Base-by-base conservation (phyloP, 805 yeast genomes). In the Ogataea dorogensis region DNA sequence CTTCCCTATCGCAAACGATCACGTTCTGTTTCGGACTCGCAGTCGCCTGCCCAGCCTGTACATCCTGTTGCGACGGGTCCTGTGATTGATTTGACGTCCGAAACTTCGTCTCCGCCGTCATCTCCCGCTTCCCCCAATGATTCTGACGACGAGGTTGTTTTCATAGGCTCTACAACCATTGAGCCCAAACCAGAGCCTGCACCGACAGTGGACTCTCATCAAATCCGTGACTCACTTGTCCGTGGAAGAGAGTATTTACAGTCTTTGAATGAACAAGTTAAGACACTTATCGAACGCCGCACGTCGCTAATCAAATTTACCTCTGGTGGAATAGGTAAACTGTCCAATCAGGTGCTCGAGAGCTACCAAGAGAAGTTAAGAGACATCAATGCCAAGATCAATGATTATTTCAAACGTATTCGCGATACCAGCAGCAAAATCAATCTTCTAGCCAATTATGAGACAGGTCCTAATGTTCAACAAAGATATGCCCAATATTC, bases 21-120 rank as follows among this genome's bases (percentile, higher is more conserved):
- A 5, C 22, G 22, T n/a, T 28, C 31, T 6, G 22, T 7, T 17
- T 28, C 31, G 12, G 7, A 12, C 15, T 23, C 25, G 15, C 11
- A 15, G 7, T 23, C 25, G 14, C 9, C 4, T 10, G n/a, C 25
- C 13, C 25, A 13, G 11, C 9, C 21, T 19, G 9, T n/a, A n/a
- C n/a, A 19, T 19, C 17, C 28, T 11, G 17, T 12, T 8, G 6
- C 10, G 17, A 15, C 7, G 7, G 12, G 7, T 10, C 17, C 31
- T 22, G 42, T 47, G 28, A 42, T 44, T 10, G 51, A 47, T 30
- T 28, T 47, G 28, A 47, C 51, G 9, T 42, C 47, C 2, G 48
- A 45, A 12, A 31, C 11, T 15, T 47, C 37, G 12, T 43, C 35
- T 9, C n/a, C n/a, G n/a, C n/a, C n/a, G n/a, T n/a, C n/a, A n/a